Percentiles rank a stretch among this genome's conserved stretches.
These are phyloP conservation scores for Kuraishia molischiana DNA, from an alignment of 805 yeast species.

Conservation along the genomic window DNA sequence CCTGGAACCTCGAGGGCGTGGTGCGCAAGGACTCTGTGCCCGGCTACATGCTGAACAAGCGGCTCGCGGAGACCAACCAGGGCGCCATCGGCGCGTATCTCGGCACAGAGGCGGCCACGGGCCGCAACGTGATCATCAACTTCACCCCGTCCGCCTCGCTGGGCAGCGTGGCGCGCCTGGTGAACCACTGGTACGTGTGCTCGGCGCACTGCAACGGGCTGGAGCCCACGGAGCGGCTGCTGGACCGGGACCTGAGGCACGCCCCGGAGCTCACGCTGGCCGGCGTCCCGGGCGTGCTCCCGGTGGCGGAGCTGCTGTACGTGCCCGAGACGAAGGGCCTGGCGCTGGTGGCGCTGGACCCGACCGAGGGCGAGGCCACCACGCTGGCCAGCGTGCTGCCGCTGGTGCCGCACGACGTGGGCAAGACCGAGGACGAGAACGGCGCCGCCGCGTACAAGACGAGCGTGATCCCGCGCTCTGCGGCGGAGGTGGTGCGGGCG, in stretches of 20 bases:
- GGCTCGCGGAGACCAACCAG: neutral
- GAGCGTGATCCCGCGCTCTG: neutral
- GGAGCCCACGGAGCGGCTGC: neutral
- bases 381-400: conserved; percentile 5
- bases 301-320: neutral
- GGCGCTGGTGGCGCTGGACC: conserved; percentile 1
- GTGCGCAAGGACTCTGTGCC: neutral
- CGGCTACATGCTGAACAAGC: neutral
- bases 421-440: neutral
- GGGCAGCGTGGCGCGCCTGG: conserved; percentile 7
- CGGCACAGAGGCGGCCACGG: conserved; percentile 5
- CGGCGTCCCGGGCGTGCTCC: conserved; percentile 1
- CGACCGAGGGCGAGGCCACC: conserved; percentile 1
- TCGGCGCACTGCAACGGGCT: conserved; percentile 1
- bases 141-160: conserved; percentile 7
- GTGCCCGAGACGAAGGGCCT: conserved; percentile 1
- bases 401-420: neutral
- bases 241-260: neutral
- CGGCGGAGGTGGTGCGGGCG: conserved; percentile 12
- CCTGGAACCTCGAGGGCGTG: neutral
- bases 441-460: neutral
- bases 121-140: conserved; percentile 4
- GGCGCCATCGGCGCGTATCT: neutral
- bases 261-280: neutral
- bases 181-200: conserved; percentile 6